A percentile compares a stretch with the other conserved stretches of the same genome.
These are phyloP conservation scores for Eucalyptus brandiana DNA, from an alignment of 345 rosid species.

Conservation along the genomic window DNA sequence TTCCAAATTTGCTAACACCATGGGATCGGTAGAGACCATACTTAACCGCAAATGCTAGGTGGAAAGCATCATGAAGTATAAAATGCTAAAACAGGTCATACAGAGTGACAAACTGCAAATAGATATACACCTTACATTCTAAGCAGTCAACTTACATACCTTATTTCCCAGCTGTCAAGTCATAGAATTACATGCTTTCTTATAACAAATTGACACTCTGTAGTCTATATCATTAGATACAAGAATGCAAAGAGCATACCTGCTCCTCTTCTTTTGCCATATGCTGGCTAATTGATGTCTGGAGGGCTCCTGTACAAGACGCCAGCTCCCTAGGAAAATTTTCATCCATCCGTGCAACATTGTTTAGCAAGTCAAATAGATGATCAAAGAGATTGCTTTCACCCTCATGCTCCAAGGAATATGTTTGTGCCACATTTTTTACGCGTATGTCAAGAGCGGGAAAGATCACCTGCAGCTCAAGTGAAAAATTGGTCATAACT, in stretches of 20 bases:
- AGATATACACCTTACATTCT: neutral
- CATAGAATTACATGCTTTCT: neutral
- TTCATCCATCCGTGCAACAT: conserved; percentile 27
- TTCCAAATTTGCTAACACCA: neutral
- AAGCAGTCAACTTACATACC: neutral
- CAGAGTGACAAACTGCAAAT: neutral
- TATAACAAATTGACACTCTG: neutral
- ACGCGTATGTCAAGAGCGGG: conserved; percentile 57
- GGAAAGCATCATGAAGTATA: neutral
- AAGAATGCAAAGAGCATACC: conserved; percentile 10
- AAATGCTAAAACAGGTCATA: neutral
- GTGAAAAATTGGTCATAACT: neutral
- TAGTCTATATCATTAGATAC: neutral
- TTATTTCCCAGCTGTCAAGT: neutral
- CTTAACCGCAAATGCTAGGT: neutral
- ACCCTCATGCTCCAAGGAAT: conserved; percentile 50
- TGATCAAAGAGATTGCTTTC: conserved; percentile 55
- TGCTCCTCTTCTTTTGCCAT: conserved; percentile 69
- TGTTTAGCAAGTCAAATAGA: conserved; percentile 34
- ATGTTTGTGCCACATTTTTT: conserved; percentile 50
- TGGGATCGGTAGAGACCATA: neutral
- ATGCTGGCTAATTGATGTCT: conserved; percentile 56
- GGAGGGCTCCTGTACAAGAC: conserved; percentile 50
- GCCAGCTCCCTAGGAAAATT: conserved; percentile 53
- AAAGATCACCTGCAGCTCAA: conserved; percentile 47